Evolutionary conservation across 495 filamentous ascomycete genomes (phyloP).

Genomic region (Penicillium maclennaniae): DNA sequence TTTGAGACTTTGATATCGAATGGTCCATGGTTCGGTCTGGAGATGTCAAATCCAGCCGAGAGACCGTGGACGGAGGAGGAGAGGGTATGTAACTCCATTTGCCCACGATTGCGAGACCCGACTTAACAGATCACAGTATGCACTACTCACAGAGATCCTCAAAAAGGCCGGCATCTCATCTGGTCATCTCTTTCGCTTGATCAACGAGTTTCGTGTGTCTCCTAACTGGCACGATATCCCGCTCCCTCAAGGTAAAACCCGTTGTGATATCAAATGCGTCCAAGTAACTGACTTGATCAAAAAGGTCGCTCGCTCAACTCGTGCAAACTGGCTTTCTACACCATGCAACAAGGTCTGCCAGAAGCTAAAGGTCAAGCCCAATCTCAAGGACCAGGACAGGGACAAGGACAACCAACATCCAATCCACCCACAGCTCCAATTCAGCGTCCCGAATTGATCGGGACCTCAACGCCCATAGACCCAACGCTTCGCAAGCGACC

Average conservation of each 20-base stretch:
- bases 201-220: slow-evolving; percentile 44
- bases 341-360: slow-evolving; percentile 26
- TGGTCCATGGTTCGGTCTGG: slow-evolving; percentile 27
- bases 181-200: slow-evolving; percentile 45
- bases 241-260: slow-evolving; percentile 46
- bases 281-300: neutral
- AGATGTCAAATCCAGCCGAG: slow-evolving; percentile 48
- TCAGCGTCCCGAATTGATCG: slow-evolving; percentile 16
- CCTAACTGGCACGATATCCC: slow-evolving; percentile 57
- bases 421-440: slow-evolving; percentile 10
- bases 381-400: no score
- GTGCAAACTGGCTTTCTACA: slow-evolving; percentile 37
- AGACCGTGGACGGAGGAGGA: slow-evolving; percentile 57
- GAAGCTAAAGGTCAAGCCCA: no score
- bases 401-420: neutral
- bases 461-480: slow-evolving; percentile 24
- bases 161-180: slow-evolving; percentile 54
- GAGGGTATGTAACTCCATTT: slow-evolving; percentile 58
- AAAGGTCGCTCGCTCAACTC: slow-evolving; percentile 43
- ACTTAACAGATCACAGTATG: slow-evolving; percentile 34
- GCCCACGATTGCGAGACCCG: neutral
- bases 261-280: neutral
- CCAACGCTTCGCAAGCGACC: slow-evolving; percentile 34
- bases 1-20: neutral
- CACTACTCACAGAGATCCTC: slow-evolving; percentile 57